Conservation (phyloP, 164 flowering plant species). For the Malania oleifera region DNA sequence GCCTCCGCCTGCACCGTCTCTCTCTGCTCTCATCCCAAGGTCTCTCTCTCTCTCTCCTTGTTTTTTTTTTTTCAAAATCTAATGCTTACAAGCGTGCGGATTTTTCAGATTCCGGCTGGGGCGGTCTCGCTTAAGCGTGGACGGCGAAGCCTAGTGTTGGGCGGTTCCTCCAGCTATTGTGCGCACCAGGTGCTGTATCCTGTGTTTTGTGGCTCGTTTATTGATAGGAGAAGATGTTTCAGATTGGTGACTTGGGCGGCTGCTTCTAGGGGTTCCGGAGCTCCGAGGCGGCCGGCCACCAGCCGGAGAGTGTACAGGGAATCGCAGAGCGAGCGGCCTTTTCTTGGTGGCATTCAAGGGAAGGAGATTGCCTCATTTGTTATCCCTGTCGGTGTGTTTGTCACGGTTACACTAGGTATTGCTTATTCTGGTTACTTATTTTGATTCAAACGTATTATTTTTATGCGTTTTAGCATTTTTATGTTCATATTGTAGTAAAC, state of each 20-base stretch:
- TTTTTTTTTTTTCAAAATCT: not conserved
- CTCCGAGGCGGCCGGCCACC: slow-evolving; percentile 23
- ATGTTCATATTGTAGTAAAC: too few species aligned
- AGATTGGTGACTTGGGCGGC: slow-evolving; percentile 28
- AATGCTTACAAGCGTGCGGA: not conserved
- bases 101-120: slow-evolving; percentile 7
- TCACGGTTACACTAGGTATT: slow-evolving; percentile 58
- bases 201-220: not conserved
- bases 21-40: slow-evolving; percentile 34
- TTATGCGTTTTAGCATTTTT: too few species aligned
- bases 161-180: not conserved
- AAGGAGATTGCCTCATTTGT: slow-evolving; percentile 40
- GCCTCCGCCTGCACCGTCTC: slow-evolving; percentile 30
- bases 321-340: slow-evolving; percentile 38
- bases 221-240: slow-evolving; percentile 13
- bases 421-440: not conserved
- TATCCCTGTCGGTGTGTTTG: slow-evolving; percentile 47
- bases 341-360: slow-evolving; percentile 18
- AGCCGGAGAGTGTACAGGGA: slow-evolving; percentile 53
- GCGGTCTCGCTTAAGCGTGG: not conserved
- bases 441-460: not conserved
- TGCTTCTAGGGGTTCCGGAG: slow-evolving; percentile 22
- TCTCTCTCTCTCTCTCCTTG: slow-evolving; percentile 8
- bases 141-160: not conserved
- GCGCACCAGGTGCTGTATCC: not conserved